Evolutionary conservation across 176 grass and related monocot genomes (phyloP), one percentile per base, ranked within the genome.

Genomic region (Oryza rufipogon): DNA sequence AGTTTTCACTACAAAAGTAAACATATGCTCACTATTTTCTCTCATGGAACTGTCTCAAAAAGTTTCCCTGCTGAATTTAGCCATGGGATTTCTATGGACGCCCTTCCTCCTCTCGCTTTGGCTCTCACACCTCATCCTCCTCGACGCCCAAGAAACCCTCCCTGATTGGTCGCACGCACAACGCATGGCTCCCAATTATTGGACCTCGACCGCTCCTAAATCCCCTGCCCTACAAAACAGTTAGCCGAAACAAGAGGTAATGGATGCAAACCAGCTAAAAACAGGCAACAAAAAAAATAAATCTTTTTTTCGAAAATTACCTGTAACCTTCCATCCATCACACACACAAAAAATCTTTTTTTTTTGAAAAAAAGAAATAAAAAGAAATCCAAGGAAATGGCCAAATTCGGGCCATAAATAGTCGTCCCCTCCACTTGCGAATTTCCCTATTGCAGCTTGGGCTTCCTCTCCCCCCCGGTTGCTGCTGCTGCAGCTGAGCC

Each of bases 111-210:
- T 72, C 46, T 72, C 46, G 64, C 46, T 32, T 32, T 6, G 17
- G 32, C 76, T 14, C 41, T 80, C 36, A 34, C 39, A 19, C 22
- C 65, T 12, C 20, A 45, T 22, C 39, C 7, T 17, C 11, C 45
- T 64, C 11, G 19, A 6, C 28, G 71, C 47, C 58, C 58, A 83
- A 48, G 38, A 73, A 25, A 45, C 20, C 74, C 23, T 33, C 4
- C 6, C 58, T 75, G 87, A 80, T 76, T 80, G 82, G 76, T 32
- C 64, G 65, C 42, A 2, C 6, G 14, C 15, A 15, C 54, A 79
- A 86, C 84, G 39, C 75, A 74, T 80, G 84, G 80, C 84, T 26
- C 64, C 70, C 80, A 87, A 84, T 87, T 80, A 84, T 84, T 91
- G 85, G 52, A 14, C 84, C 81, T 78, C 84, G 22, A 80, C 19